Percentiles rank a stretch among this genome's conserved stretches.
Evolutionary conservation across 495 filamentous ascomycete species (phyloP).

Genomic region (Penicillium nucicola): DNA sequence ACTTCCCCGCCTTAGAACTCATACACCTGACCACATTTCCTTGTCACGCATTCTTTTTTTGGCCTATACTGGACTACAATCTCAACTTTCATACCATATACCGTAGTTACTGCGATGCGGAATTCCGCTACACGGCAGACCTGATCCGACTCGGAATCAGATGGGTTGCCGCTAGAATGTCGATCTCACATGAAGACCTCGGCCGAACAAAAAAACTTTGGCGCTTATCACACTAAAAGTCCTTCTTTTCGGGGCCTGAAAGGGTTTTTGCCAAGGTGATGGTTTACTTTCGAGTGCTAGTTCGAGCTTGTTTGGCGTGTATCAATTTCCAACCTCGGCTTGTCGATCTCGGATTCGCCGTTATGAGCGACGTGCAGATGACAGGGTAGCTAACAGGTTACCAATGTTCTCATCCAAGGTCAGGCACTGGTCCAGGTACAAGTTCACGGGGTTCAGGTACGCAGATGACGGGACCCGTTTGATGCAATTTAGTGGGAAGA

Average conservation of each 20-base stretch:
- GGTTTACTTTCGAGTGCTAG: neutral
- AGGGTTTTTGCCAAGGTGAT: neutral
- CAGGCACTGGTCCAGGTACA: no score
- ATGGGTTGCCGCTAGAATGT: constrained; percentile 1
- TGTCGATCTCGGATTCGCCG: neutral
- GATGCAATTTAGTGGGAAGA: neutral
- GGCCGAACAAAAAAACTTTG: neutral
- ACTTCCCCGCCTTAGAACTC: constrained; percentile 2
- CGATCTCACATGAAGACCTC: constrained; percentile 11
- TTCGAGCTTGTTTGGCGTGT: neutral
- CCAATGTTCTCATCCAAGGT: no score
- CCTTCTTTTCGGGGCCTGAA: neutral
- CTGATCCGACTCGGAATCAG: neutral
- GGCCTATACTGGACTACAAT: no score
- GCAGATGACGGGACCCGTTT: no score
- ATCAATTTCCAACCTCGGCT: constrained; percentile 6
- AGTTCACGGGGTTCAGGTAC: no score
- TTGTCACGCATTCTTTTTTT: no score
- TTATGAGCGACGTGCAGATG: neutral
- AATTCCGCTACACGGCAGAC: neutral
- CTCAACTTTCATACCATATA: neutral
- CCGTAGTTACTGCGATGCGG: neutral
- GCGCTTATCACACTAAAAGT: neutral
- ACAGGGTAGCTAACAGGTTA: no score
- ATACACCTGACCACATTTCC: neutral